A percentile compares a stretch with the other conserved stretches of the same genome.
These are phyloP conservation scores for Mycena floridula DNA, from an alignment of 768 basidiomycete genomes.

Conservation along the genomic window DNA sequence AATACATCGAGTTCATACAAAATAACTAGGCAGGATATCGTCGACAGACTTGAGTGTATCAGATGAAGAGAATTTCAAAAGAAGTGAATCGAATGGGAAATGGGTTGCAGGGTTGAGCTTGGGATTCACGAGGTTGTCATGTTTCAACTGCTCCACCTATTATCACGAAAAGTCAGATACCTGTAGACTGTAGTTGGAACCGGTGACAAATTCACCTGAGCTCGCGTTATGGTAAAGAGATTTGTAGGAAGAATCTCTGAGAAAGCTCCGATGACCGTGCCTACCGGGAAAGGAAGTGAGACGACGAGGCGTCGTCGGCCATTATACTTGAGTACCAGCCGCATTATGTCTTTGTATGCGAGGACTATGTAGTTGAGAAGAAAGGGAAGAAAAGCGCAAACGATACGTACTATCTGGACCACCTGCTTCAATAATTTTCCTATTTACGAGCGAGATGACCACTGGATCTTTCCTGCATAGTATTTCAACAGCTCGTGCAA, in stretches of 20 bases:
- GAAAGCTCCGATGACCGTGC: constrained; percentile 57
- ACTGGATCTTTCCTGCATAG: constrained; percentile 40
- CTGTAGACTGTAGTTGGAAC: neutral
- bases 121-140: constrained; percentile 47
- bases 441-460: constrained; percentile 39
- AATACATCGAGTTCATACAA: too few relatives aligned
- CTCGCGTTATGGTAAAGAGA: constrained; percentile 62
- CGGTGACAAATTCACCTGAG: constrained; percentile 44
- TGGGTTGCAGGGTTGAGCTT: constrained; percentile 18
- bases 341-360: constrained; percentile 64
- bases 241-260: constrained; percentile 59
- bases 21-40: constrained; percentile 51
- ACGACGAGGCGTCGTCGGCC: constrained; percentile 50
- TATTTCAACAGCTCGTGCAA: constrained; percentile 57
- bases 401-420: constrained; percentile 27
- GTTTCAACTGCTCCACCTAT: constrained; percentile 59
- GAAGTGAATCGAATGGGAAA: constrained; percentile 28
- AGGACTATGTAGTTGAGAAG: constrained; percentile 35
- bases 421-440: constrained; percentile 41
- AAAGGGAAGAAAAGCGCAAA: neutral
- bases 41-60: constrained; percentile 41
- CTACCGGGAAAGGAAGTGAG: constrained; percentile 57
- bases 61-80: constrained; percentile 28
- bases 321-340: constrained; percentile 51
- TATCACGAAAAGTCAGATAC: neutral